Base-by-base conservation (phyloP, 2,329 filamentous ascomycete genomes). In the Exophiala sp. region DNA sequence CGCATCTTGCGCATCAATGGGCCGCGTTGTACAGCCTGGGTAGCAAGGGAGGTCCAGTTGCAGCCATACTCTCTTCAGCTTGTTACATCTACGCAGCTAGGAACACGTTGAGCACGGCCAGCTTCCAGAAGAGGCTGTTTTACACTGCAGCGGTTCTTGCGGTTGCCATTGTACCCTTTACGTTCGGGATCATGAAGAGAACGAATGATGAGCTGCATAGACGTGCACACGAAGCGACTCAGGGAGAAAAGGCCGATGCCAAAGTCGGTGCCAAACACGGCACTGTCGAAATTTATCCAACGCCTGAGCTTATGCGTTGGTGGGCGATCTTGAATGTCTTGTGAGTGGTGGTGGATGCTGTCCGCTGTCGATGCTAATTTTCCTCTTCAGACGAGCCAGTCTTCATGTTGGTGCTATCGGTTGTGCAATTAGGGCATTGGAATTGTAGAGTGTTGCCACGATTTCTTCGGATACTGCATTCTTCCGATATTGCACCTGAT, bases 1-100 rank as follows among this genome's bases (percentile, higher is more conserved):
- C 32, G 18, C 53, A 56, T 38, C 49, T 56, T 2, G 53, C 53
- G 34, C 53, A 48, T 16, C 53, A 56, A 36, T 58, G 55, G 55
- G 42, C 47, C 16, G 14, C n/a, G 11, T 35, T 44, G 10, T 58
- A 51, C 16, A 32, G 54, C 34, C 44, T 58, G 10, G 55, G 55
- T 20, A 58, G 47, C 34, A 50, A 48, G 29, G 51, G 43, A n/a
- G 55, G 55, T 14, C 51, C 55, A 38, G 36, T 44, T 29, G 33
- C 41, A n/a, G 51, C 50, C 14, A n/a, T 54, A 9, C 14, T 52
- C 10, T 46, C 46, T 10, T 49, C 34, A 20, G 51, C 34, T 24
- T 38, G 21, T 24, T 58, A 47, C 36, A 24, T 58, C 10, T 54
- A 54, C 35, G 39, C 55, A 14, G 39, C 32, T 5, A 34, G 32